Percentiles rank a stretch among this genome's conserved stretches.
Conservation (phyloP, 2,329 filamentous ascomycete genomes). For the Phyllosticta citriasiana region DNA sequence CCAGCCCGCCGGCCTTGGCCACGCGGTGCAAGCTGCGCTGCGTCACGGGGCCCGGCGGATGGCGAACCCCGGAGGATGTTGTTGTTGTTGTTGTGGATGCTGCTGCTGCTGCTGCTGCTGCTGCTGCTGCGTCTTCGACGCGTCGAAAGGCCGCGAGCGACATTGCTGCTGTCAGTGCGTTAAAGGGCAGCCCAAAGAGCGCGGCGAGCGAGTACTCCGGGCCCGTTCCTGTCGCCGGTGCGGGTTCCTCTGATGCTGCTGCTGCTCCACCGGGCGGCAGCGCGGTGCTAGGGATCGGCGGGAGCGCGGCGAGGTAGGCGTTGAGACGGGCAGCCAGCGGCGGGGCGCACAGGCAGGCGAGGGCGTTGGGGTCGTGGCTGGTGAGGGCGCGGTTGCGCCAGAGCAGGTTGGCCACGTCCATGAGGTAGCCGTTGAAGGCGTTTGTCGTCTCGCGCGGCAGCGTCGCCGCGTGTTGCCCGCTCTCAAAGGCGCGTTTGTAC, state of each 20-base stretch:
- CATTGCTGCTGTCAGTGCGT: slow-evolving; percentile 35
- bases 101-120: slow-evolving; percentile 49
- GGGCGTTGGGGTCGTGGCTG: slow-evolving; percentile 49
- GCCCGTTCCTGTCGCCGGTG: slow-evolving; percentile 35
- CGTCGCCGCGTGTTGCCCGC: slow-evolving; percentile 20
- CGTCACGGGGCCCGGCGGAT: slow-evolving; percentile 18
- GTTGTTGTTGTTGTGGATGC: slow-evolving; percentile 28
- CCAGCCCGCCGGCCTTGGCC: slow-evolving; percentile 49
- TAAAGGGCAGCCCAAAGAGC: slow-evolving; percentile 39
- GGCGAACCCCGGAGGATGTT: neutral
- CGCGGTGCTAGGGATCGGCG: slow-evolving; percentile 25
- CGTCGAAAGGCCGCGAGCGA: slow-evolving; percentile 38
- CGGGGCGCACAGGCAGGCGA: slow-evolving; percentile 42
- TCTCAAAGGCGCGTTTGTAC: slow-evolving; percentile 68
- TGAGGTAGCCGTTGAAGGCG: slow-evolving; percentile 71
- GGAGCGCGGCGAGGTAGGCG: slow-evolving; percentile 30
- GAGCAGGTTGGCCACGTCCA: slow-evolving; percentile 77
- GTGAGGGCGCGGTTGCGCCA: slow-evolving; percentile 69
- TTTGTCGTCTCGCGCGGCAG: slow-evolving; percentile 29
- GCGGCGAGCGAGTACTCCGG: slow-evolving; percentile 27
- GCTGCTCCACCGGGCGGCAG: slow-evolving; percentile 25
- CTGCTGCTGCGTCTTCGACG: slow-evolving; percentile 36
- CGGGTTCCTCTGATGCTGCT: slow-evolving; percentile 12
- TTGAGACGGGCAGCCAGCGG: slow-evolving; percentile 36
- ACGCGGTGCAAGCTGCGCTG: slow-evolving; percentile 28